Conservation (phyloP, 179 eudicot species). For the Actinidia arguta region DNA sequence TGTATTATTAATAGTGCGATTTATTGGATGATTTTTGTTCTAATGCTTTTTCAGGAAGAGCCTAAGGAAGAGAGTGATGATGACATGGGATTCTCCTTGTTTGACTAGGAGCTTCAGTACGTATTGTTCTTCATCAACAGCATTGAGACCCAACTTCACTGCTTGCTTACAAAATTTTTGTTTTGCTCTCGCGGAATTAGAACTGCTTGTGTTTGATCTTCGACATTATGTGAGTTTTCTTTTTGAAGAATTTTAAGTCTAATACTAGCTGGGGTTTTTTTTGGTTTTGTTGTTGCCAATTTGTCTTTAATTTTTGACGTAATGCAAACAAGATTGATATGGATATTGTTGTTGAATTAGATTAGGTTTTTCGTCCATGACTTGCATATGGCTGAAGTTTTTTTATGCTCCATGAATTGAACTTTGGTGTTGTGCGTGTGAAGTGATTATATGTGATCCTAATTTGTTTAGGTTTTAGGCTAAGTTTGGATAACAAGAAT, state of each 20-base stretch:
- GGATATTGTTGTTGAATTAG: no score
- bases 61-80: slow-evolving; percentile 65
- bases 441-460: no score
- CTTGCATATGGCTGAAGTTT: background rate
- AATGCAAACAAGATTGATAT: no score
- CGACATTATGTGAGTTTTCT: no score
- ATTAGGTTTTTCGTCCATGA: background rate
- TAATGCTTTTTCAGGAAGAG: slow-evolving; percentile 49
- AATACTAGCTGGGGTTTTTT: background rate
- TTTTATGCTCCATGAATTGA: no score
- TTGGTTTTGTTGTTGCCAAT: no score
- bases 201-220: background rate
- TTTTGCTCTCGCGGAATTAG: background rate
- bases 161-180: background rate
- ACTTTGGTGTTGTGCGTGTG: no score
- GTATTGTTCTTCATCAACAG: background rate
- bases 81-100: slow-evolving; percentile 69
- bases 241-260: background rate
- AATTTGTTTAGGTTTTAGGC: no score
- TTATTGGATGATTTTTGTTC: background rate
- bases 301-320: no score
- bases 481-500: no score
- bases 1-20: background rate
- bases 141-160: background rate
- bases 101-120: slow-evolving; percentile 37